phyloP scores from a whole-genome alignment of 352 stramenopile genomes.

The Globisporangium middletonii region DNA sequence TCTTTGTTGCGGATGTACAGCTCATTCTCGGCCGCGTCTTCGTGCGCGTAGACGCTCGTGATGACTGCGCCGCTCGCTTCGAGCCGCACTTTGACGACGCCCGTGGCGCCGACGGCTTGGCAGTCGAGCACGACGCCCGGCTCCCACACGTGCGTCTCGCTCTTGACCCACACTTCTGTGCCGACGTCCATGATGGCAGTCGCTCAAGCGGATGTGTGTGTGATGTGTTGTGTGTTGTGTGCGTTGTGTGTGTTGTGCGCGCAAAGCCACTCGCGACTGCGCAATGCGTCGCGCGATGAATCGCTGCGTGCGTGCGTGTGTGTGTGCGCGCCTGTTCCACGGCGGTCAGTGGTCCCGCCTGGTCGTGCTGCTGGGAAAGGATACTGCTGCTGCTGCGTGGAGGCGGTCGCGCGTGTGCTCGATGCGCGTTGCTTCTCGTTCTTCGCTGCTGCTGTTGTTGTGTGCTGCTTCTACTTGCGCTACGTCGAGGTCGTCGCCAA shows the following conservation, averaged over 20 bases:
- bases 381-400: too few species aligned
- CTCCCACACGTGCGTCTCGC: conserved; percentile 56
- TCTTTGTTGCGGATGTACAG: conserved; percentile 67
- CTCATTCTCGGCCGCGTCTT: conserved; percentile 29
- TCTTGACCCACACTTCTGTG: conserved; percentile 78
- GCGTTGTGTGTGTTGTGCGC: not conserved
- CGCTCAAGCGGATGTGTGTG: not conserved
- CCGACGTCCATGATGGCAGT: conserved; percentile 58
- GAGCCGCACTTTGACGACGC: conserved; percentile 41
- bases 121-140: conserved; percentile 65
- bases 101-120: conserved; percentile 29
- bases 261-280: not conserved
- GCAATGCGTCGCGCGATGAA: not conserved
- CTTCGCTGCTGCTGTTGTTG: too few species aligned
- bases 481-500: too few species aligned
- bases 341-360: too few species aligned
- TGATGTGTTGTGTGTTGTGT: not conserved
- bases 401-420: too few species aligned
- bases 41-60: conserved; percentile 26
- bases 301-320: not conserved
- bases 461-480: too few species aligned
- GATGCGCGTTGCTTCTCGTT: too few species aligned
- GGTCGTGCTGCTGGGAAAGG: too few species aligned
- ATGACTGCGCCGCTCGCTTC: conserved; percentile 33
- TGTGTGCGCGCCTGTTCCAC: not conserved